phyloP scores from a whole-genome alignment of 805 yeast genomes.

The Starmera amethionina region DNA sequence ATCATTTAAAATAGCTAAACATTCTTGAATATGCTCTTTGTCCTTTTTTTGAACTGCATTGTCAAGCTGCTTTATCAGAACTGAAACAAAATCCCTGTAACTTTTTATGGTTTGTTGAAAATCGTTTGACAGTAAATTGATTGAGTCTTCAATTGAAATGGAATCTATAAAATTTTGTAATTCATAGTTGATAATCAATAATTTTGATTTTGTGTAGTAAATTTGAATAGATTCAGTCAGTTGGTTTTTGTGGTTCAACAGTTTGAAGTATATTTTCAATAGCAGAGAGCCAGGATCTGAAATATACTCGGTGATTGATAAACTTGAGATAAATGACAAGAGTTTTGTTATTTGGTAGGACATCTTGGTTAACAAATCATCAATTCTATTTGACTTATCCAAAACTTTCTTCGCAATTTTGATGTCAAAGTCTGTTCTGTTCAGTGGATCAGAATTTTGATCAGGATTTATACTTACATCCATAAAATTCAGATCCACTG shows the following conservation, averaged over 20 bases:
- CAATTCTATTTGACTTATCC: conserved; percentile 33
- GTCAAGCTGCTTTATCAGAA: conserved; percentile 48
- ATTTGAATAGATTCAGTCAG: conserved; percentile 44
- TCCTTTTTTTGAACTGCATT: conserved; percentile 43
- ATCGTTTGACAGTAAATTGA: conserved; percentile 16
- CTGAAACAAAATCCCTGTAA: conserved; percentile 50
- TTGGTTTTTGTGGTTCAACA: conserved; percentile 39
- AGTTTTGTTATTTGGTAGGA: conserved; percentile 39
- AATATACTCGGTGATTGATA: conserved; percentile 12
- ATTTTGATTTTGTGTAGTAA: conserved; percentile 54
- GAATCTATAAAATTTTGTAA: conserved; percentile 31
- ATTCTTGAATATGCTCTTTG: conserved; percentile 51
- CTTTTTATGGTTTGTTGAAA: conserved; percentile 35
- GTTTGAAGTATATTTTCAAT: conserved; percentile 19
- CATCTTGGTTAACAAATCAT: conserved; percentile 29
- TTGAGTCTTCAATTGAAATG: conserved; percentile 10
- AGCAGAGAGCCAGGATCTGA: conserved; percentile 16
- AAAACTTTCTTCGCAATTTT: conserved; percentile 47
- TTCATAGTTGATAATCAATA: conserved; percentile 56
- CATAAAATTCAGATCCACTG: conserved; percentile 19
- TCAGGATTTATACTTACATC: conserved; percentile 2
- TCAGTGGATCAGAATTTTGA: background rate
- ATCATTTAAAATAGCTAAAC: conserved; percentile 56
- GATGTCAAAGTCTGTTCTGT: conserved; percentile 34
- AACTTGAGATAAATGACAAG: conserved; percentile 26